Base-by-base conservation (phyloP, 2,329 filamentous ascomycete species). In the Escovopsis weberi region DNA sequence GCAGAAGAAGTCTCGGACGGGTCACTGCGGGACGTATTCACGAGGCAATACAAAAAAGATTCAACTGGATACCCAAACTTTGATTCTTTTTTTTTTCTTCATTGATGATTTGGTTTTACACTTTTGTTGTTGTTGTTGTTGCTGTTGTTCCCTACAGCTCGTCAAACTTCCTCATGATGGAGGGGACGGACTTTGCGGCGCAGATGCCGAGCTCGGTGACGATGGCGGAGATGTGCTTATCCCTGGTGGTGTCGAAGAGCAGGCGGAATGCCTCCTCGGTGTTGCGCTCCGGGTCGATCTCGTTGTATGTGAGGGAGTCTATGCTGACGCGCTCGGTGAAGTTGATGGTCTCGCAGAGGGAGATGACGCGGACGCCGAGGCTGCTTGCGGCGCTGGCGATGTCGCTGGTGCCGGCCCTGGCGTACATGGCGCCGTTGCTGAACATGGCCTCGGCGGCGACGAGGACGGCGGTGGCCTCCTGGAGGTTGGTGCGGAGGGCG, bases 401-500 rank as follows among this genome's bases (percentile, higher is more conserved):
- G 45, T 91, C 76, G 23, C 85, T 85, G 4, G 88, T 94, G 47
- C 91, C 91, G 9, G 86, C 78, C 18, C 87, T 78, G 4, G 84
- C 89, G 61, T 93, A 94, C 52, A 98, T 73, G 32, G 85, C 76
- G 7, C 91, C 91, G 61, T 96, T 96, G 51, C 85, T 88, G 65
- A 94, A 91, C 78, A 98, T 91, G 34, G 86, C 85, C 58, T 95
- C 88, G 4, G 88, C 87, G 11, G 87, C 88, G 1, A 96, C 85
- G 3, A 98, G 69, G 41, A 96, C 75, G 9, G 91, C 79, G 6
- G 80, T 83, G 2, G 70, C 64, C 37, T 61, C 57, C 48, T 78
- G 75, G 41, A 94, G 74, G 37, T 82, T 80, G 50, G 84, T 78
- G 40, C 78, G 78, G 43, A 94, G 69, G 12, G 80, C 86, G 46